phyloP scores from a whole-genome alignment of 1,284 basidiomycete genomes.

The Papiliotrema flavescens region DNA sequence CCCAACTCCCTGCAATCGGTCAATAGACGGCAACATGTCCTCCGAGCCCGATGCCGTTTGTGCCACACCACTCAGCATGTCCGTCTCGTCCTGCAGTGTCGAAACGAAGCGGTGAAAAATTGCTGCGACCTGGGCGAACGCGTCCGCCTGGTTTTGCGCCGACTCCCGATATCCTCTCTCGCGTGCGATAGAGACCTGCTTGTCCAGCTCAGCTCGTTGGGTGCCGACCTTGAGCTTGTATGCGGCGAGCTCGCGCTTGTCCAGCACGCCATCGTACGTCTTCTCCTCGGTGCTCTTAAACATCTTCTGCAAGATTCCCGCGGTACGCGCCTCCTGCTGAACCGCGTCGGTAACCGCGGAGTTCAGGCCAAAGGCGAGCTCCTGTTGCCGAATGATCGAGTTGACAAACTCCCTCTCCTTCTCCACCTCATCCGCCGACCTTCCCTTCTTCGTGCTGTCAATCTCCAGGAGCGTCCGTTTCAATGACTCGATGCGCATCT shows the following conservation, averaged over 20 bases:
- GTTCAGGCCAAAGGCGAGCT: conserved; percentile 61
- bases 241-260: conserved; percentile 66
- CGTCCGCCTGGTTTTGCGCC: conserved; percentile 62
- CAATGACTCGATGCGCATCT: conserved; percentile 64
- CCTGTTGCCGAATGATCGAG: conserved; percentile 67
- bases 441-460: conserved; percentile 55
- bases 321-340: conserved; percentile 68
- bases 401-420: conserved; percentile 70
- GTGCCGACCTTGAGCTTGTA: conserved; percentile 67
- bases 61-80: not conserved
- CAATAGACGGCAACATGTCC: conserved; percentile 7
- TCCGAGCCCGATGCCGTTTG: not conserved
- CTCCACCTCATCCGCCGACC: conserved; percentile 40
- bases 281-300: conserved; percentile 75
- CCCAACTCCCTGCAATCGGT: conserved; percentile 10
- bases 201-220: conserved; percentile 69
- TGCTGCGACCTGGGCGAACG: conserved; percentile 54
- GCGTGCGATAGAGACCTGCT: conserved; percentile 64
- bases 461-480: conserved; percentile 65
- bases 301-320: conserved; percentile 75
- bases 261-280: conserved; percentile 63
- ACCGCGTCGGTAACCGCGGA: conserved; percentile 61
- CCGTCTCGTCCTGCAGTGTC: conserved; percentile 5
- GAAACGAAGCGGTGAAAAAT: conserved; percentile 9
- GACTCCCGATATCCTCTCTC: conserved; percentile 64